Evolutionary conservation across 2,329 filamentous ascomycete species (phyloP).

Genomic region (Xylariaceae sp.): DNA sequence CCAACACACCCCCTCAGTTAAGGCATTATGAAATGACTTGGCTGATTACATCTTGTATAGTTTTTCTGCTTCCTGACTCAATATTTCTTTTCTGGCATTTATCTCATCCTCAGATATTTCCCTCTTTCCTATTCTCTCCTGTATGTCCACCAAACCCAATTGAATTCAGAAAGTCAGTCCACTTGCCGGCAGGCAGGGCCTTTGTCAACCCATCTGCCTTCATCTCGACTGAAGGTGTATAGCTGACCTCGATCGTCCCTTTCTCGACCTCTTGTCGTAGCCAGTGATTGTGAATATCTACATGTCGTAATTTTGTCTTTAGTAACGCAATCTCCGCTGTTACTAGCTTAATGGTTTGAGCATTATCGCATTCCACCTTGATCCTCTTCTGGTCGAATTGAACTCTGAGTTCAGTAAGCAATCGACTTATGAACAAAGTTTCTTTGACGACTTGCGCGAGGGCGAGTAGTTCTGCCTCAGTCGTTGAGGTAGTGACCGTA

Average conservation of each 20-base stretch:
- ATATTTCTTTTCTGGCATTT: too few relatives aligned
- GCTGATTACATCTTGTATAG: too few relatives aligned
- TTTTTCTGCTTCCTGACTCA: too few relatives aligned
- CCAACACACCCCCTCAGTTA: too few relatives aligned
- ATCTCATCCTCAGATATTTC: too few relatives aligned
- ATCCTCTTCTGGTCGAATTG: background rate
- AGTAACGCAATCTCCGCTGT: background rate
- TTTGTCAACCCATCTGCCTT: slow-evolving; percentile 1
- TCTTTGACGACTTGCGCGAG: slow-evolving; percentile 6
- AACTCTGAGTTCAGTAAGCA: slow-evolving; percentile 1
- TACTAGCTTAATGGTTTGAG: slow-evolving; percentile 2
- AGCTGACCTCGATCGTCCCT: background rate
- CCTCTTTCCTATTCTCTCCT: too few relatives aligned
- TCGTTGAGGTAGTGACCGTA: slow-evolving; percentile 2
- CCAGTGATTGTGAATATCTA: slow-evolving; percentile 5
- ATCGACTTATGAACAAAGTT: background rate
- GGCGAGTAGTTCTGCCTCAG: slow-evolving; percentile 1
- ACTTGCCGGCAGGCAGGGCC: background rate
- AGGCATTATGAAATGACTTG: too few relatives aligned
- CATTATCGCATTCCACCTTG: slow-evolving; percentile 1
- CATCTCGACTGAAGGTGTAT: background rate
- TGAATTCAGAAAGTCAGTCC: too few relatives aligned
- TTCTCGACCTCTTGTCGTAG: background rate
- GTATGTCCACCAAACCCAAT: too few relatives aligned
- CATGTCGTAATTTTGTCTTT: background rate